These are phyloP conservation scores for Papiliotrema terrestris DNA, from an alignment of 1,284 basidiomycete species.

Conservation along the genomic window DNA sequence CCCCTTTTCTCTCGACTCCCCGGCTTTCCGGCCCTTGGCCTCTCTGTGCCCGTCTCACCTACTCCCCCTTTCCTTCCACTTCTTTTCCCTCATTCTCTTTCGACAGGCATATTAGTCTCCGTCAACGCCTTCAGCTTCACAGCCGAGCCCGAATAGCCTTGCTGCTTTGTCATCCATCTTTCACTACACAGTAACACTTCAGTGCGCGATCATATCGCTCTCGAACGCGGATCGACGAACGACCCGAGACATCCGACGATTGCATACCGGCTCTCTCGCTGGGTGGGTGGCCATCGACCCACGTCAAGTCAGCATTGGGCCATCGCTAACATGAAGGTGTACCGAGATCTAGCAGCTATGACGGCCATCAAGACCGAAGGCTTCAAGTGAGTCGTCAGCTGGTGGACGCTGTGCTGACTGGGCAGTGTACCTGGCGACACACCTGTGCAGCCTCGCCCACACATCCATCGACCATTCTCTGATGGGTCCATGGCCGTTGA, in stretches of 20 bases:
- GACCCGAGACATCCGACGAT: not conserved
- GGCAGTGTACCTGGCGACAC: not conserved
- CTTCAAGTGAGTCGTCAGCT: not conserved
- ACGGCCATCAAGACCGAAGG: slow-evolving; percentile 7
- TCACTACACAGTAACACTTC: not conserved
- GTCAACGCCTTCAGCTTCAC: not conserved
- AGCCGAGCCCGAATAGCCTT: not conserved
- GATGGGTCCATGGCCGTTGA: slow-evolving; percentile 43
- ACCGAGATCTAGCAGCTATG: not conserved
- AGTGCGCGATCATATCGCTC: not conserved
- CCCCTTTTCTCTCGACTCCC: no score
- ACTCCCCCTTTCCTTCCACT: no score
- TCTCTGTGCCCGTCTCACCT: no score
- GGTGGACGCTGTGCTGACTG: not conserved
- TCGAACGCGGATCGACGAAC: not conserved
- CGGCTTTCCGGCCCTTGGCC: no score
- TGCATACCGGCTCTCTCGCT: no score
- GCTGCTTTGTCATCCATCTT: not conserved
- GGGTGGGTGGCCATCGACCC: no score
- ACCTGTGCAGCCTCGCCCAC: slow-evolving; percentile 12
- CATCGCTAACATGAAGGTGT: no score
- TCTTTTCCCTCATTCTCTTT: no score
- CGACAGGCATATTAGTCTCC: not conserved
- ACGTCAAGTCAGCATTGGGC: no score
- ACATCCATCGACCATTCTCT: slow-evolving; percentile 37